Base-by-base conservation (phyloP, 306 rosid genomes). In the Benincasa hispida region DNA sequence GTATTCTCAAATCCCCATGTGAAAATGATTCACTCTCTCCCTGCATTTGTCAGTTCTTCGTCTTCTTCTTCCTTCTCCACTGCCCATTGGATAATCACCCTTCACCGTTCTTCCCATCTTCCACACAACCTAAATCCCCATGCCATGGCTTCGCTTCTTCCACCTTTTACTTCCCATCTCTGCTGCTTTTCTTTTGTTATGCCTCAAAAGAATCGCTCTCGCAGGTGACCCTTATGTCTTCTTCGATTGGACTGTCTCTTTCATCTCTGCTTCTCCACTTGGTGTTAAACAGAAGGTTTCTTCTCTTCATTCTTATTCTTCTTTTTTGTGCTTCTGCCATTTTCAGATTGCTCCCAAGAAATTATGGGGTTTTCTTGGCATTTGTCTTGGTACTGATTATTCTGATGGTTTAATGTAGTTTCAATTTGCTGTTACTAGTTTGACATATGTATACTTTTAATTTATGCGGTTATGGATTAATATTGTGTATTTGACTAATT, bases 161-260 rank as follows among this genome's bases (percentile, higher is more conserved):
- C 72, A 82, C 62, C 79, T 86, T 50, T 79, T 75, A 48, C 81
- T 86, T 72, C 72, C 82, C 55, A 34, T 80, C 39, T 34, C 78
- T 77, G 80, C 78, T 77, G 80, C 77, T 27, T 48, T 72, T 34
- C 81, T 87, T 32, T 62, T 86, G 4, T 6, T 61, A 17, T 88
- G 84, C 74, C 81, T 86, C 61, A 54, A 77, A 5, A 63, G 68
- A 48, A 59, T 83, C 81, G 89, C 83, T 88, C 84, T 88, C 59
- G 87, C 97, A 0, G 86, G 90, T 17, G 98, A 93, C 76, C 96
- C 97, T 42, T 89, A 74, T 62, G 87, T 85, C 70, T 93, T 77
- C 89, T 88, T 60, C 77, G 96, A 93, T 72, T 93, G 98, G 98
- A 79, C 92, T 60, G 90, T 88, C 72, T 88, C 98, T 3, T 93